Base-by-base conservation (phyloP, 441 rosid species). In the Populus hybrid region DNA sequence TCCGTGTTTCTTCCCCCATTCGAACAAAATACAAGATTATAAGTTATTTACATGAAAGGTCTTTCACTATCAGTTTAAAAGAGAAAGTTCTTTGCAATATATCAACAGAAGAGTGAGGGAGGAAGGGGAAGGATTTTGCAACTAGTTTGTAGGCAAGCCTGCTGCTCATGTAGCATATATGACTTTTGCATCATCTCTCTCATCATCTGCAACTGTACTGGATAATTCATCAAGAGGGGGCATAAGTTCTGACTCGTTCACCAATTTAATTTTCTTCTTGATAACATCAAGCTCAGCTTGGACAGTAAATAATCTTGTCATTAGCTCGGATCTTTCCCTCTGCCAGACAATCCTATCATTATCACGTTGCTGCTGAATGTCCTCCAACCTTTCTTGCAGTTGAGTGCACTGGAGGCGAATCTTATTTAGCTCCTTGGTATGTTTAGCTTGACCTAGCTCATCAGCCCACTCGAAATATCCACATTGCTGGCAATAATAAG, bases 401-500 rank as follows among this genome's bases (percentile, higher is more conserved):
- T 53, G 50, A 33, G 50, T 79, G 40, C 74, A 79, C 21, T 61
- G 65, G 2, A 40, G 9, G 21, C 78, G 81, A 10, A 79, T 69
- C 61, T 74, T 69, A 45, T 79, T 79, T 9, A 79, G 36, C 74
- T 79, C 81, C 20, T 79, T 74, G 2, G 71, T 50, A 26, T 74
- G 74, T 61, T 50, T 79, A 40, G 66, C 69, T 38, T n/a, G 64
- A 1, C 64, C 64, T 29, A 74, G 74, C 68, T 79, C 81, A 40
- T 79, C 74, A 61, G 16, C 65, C 78, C 71, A 79, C 7, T 7
- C 35, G 38, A 79, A 74, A 42, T 68, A 79, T 38, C 7, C 65
- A 31, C 81, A 79, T 74, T 79, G 74, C 77, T 79, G 24, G 65
- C 70, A 72, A 20, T 26, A 29, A 42, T 31, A 71, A 65, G 36